A percentile compares a stretch with the other conserved stretches of the same genome.
phyloP scores from a whole-genome alignment of 2,329 filamentous ascomycete species.

The Lasiodiplodia theobromae region DNA sequence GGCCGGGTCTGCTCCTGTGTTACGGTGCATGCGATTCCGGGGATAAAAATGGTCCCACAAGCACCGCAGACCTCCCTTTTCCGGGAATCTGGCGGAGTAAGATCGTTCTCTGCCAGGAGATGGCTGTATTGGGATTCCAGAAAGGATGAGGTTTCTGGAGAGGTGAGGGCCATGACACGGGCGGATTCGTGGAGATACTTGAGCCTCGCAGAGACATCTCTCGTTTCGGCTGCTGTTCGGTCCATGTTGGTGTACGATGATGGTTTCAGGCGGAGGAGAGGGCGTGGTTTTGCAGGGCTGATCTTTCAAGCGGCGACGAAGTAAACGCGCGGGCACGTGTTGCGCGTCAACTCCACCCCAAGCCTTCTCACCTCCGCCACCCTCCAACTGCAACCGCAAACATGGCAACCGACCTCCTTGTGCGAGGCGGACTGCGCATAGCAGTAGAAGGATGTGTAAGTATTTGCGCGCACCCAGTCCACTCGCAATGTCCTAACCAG shows the following conservation, averaged over 20 bases:
- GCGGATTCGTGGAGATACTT: slow-evolving; percentile 46
- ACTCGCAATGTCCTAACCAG: background rate
- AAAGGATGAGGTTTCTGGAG: slow-evolving; percentile 44
- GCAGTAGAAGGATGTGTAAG: slow-evolving; percentile 88
- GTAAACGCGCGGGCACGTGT: slow-evolving; percentile 17
- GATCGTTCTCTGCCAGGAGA: slow-evolving; percentile 39
- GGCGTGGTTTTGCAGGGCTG: slow-evolving; percentile 2
- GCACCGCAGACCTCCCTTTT: slow-evolving; percentile 41
- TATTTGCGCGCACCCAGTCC: background rate
- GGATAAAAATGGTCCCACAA: slow-evolving; percentile 47
- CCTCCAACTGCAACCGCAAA: background rate
- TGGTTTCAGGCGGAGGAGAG: background rate
- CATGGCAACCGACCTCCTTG: background rate
- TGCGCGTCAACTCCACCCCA: slow-evolving; percentile 1
- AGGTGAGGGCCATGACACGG: slow-evolving; percentile 39
- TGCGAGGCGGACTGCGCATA: slow-evolving; percentile 63
- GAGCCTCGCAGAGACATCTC: slow-evolving; percentile 33
- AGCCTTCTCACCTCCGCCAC: background rate
- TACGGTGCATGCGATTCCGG: slow-evolving; percentile 45
- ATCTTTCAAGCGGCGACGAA: background rate
- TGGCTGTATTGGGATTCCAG: slow-evolving; percentile 41
- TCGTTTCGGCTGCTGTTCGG: slow-evolving; percentile 1
- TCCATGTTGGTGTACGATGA: slow-evolving; percentile 7
- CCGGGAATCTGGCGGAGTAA: slow-evolving; percentile 34
- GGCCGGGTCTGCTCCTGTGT: slow-evolving; percentile 29